Base-by-base conservation (phyloP, 2,329 filamentous ascomycete species). In the Aspergillus sp. region DNA sequence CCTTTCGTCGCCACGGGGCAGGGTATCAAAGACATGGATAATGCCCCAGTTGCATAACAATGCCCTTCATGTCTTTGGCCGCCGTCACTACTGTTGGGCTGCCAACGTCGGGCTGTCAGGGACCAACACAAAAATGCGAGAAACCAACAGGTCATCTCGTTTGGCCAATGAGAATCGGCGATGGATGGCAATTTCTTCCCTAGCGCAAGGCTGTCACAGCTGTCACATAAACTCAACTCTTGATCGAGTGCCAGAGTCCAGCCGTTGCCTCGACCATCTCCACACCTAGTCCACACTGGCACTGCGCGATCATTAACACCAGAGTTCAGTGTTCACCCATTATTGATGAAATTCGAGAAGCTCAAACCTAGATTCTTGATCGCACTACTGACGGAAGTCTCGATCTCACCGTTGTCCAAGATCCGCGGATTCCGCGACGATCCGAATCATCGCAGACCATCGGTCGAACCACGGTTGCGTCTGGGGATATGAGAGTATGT, bases 151-250 rank as follows among this genome's bases (percentile, higher is more conserved):
- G 25, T 30, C 23, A 30, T 15, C 19, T 2, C 15, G 19, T n/a
- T 43, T 23, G 23, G 7, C 54, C 34, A 57, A 45, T 51, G 17
- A 45, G 13, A 11, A 25, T 13, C 47, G 22, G 8, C 30, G 46
- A 38, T 15, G 23, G 19, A 15, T 30, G 45, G 19, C 22, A 6
- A 19, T 54, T 28, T 15, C 6, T 23, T 19, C 19, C 25, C 46
- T 57, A 57, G 54, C 17, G 47, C 23, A 48, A 22, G 47, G 13
- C 55, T 38, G 38, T 57, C 55, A 57, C 48, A 57, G 25, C 48
- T 57, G 55, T 57, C 55, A 57, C 38, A 57, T n/a, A 45, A 57
- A 57, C 34, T 31, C 15, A 43, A 30, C 17, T 7, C 25, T 28
- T 28, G 1, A 5, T 8, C 3, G 23, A 48, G 13, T 15, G 25